Conservation (phyloP, 768 basidiomycete species). For the Lentinula detonsa region DNA sequence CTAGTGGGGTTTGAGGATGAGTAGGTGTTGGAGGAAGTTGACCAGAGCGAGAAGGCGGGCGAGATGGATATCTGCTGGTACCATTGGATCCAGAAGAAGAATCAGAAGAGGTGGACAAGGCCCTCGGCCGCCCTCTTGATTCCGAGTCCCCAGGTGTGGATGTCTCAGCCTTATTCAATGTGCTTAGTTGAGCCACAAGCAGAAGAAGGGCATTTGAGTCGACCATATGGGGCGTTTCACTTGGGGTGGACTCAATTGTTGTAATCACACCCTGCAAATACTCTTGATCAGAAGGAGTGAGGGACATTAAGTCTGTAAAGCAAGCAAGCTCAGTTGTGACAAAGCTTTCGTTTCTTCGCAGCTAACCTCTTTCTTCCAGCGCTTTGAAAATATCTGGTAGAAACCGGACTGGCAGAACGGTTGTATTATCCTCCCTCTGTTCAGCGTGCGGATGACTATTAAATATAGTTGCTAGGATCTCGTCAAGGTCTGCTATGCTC, state of each 20-base stretch:
- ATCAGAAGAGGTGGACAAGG: slow-evolving; percentile 40
- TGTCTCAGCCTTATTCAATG: slow-evolving; percentile 24
- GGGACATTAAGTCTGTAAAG: slow-evolving; percentile 53
- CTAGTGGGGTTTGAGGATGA: background rate
- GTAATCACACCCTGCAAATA: slow-evolving; percentile 54
- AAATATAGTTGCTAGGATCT: slow-evolving; percentile 64
- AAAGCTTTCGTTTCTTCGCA: too few relatives aligned
- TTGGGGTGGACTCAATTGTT: slow-evolving; percentile 46
- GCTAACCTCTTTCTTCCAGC: background rate
- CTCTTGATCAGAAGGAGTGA: slow-evolving; percentile 56
- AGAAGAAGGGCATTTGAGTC: slow-evolving; percentile 19
- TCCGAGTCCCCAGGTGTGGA: slow-evolving; percentile 28
- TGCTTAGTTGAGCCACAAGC: slow-evolving; percentile 55
- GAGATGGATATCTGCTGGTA: slow-evolving; percentile 56
- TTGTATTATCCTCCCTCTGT: slow-evolving; percentile 51
- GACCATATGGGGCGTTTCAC: slow-evolving; percentile 41
- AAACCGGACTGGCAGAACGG: slow-evolving; percentile 64
- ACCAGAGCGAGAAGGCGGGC: slow-evolving; percentile 12
- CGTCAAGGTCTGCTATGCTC: slow-evolving; percentile 66
- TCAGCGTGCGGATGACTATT: slow-evolving; percentile 55
- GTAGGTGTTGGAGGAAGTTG: background rate
- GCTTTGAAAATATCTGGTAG: slow-evolving; percentile 61
- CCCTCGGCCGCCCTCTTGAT: slow-evolving; percentile 34
- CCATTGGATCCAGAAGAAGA: slow-evolving; percentile 45
- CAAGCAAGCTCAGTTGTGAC: slow-evolving; percentile 36